Conservation (phyloP, 805 yeast species). For the Saturnispora dispora region DNA sequence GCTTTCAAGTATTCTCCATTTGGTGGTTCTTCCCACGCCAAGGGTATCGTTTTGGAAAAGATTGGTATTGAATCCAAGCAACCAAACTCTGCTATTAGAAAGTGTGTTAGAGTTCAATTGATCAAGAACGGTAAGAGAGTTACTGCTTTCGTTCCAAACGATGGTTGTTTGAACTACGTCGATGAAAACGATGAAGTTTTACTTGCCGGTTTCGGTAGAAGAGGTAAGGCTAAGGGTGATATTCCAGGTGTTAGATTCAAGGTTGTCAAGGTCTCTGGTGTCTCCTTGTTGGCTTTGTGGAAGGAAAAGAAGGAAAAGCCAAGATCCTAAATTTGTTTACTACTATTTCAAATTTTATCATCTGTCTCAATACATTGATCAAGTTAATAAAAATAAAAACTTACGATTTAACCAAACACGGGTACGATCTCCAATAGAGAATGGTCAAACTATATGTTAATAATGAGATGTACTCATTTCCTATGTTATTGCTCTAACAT, state of each 20-base stretch:
- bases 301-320: slow-evolving; percentile 99
- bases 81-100: slow-evolving; percentile 99
- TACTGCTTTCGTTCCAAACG: slow-evolving; percentile 99
- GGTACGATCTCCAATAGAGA: neutral
- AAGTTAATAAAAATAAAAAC: slow-evolving; percentile 1
- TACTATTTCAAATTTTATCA: slow-evolving; percentile 6
- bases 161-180: slow-evolving; percentile 99
- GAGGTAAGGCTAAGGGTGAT: slow-evolving; percentile 99
- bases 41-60: slow-evolving; percentile 99
- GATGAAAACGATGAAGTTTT: slow-evolving; percentile 99
- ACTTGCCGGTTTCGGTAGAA: slow-evolving; percentile 99
- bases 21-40: slow-evolving; percentile 99
- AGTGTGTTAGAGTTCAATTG: slow-evolving; percentile 99
- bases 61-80: slow-evolving; percentile 99
- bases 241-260: slow-evolving; percentile 99
- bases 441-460: neutral
- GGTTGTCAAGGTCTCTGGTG: slow-evolving; percentile 99
- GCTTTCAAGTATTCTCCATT: slow-evolving; percentile 99
- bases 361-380: slow-evolving; percentile 2
- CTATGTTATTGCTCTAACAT: neutral
- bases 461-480: too few relatives aligned
- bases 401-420: neutral
- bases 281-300: slow-evolving; percentile 98
- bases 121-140: slow-evolving; percentile 99
- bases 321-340: slow-evolving; percentile 64